Evolutionary conservation across 2,329 filamentous ascomycete genomes (phyloP).

Genomic region (Geosmithia flava): DNA sequence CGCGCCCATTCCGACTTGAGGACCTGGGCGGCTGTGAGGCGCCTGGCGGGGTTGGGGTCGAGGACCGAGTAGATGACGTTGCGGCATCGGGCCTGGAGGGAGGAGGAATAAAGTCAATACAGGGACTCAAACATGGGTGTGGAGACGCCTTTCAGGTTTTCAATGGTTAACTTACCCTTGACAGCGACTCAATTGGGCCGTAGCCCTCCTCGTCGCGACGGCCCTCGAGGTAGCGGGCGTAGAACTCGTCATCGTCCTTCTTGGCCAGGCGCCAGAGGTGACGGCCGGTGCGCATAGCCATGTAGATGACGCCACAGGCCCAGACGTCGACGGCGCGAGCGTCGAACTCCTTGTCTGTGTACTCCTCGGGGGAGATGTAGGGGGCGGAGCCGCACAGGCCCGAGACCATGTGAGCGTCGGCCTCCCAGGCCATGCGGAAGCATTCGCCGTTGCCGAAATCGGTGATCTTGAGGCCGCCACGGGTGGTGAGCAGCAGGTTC

Average conservation of each 20-base stretch:
- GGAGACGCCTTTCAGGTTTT: neutral
- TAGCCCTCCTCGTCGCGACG: slow-evolving; percentile 92
- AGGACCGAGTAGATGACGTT: slow-evolving; percentile 99
- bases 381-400: slow-evolving; percentile 93
- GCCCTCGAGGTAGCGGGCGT: slow-evolving; percentile 84
- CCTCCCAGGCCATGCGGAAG: slow-evolving; percentile 99
- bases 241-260: slow-evolving; percentile 96
- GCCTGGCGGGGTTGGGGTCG: slow-evolving; percentile 82
- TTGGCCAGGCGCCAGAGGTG: slow-evolving; percentile 96
- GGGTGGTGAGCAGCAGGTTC: slow-evolving; percentile 85
- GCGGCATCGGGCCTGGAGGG: slow-evolving; percentile 74
- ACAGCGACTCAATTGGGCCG: slow-evolving; percentile 77
- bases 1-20: slow-evolving; percentile 98
- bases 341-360: slow-evolving; percentile 90
- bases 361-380: slow-evolving; percentile 96
- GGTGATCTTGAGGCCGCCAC: slow-evolving; percentile 90
- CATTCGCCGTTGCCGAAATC: slow-evolving; percentile 99
- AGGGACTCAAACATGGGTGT: neutral
- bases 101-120: neutral
- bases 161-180: slow-evolving; percentile 1
- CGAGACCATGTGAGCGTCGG: slow-evolving; percentile 94
- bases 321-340: slow-evolving; percentile 96
- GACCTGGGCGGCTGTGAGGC: slow-evolving; percentile 91
- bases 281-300: slow-evolving; percentile 95
- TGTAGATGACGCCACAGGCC: slow-evolving; percentile 98